These are phyloP conservation scores for Fusarium ambrosium DNA, from an alignment of 2,329 filamentous ascomycete species.

Conservation along the genomic window DNA sequence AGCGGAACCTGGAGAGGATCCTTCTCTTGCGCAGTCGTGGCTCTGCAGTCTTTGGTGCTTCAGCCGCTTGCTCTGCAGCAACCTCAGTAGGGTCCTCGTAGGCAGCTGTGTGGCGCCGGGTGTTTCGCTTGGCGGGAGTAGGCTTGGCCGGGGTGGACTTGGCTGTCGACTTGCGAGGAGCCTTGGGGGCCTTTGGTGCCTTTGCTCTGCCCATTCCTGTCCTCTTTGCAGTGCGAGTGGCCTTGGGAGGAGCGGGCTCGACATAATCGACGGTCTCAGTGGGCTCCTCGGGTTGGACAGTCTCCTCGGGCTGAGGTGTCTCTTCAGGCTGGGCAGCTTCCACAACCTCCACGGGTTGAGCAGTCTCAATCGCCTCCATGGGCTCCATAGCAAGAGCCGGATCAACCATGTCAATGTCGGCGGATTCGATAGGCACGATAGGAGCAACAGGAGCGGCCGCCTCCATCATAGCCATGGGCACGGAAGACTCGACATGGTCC, in stretches of 20 bases:
- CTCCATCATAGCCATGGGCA: conserved; percentile 31
- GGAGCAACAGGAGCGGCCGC: conserved; percentile 15
- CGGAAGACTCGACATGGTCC: conserved; percentile 32
- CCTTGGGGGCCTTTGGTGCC: conserved; percentile 33
- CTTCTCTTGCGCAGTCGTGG: conserved; percentile 44
- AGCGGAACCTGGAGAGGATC: conserved; percentile 49
- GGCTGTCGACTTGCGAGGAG: conserved; percentile 34
- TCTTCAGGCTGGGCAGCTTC: not conserved
- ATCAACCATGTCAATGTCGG: conserved; percentile 40
- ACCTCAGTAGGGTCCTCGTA: conserved; percentile 53
- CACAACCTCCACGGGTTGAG: not conserved
- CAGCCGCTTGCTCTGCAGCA: conserved; percentile 25
- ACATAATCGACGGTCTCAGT: conserved; percentile 17
- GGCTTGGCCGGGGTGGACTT: conserved; percentile 46
- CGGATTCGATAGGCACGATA: conserved; percentile 19
- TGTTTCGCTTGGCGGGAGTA: conserved; percentile 37
- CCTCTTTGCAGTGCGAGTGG: conserved; percentile 45
- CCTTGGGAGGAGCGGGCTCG: conserved; percentile 45
- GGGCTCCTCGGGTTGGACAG: conserved; percentile 25
- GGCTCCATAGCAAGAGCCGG: conserved; percentile 38
- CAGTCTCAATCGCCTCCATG: conserved; percentile 10
- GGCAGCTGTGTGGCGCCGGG: conserved; percentile 42
- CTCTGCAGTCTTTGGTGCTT: conserved; percentile 41
- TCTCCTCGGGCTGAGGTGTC: conserved; percentile 9
- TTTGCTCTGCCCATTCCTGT: conserved; percentile 39